Evolutionary conservation across 352 stramenopile species (phyloP).

Genomic region (Globisporangium lucens): DNA sequence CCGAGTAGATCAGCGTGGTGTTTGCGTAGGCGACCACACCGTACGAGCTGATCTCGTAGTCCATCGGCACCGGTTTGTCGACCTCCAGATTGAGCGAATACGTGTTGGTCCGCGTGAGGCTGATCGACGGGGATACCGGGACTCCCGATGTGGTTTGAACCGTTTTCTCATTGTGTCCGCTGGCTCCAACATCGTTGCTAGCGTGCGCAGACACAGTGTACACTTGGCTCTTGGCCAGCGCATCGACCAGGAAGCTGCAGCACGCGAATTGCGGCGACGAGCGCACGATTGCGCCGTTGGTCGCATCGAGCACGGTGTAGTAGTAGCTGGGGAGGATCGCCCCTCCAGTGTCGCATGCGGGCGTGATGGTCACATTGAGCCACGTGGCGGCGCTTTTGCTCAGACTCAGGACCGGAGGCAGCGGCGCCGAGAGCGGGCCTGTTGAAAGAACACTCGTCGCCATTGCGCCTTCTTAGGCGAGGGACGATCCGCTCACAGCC

Average conservation of each 20-base stretch:
- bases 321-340: slow-evolving; percentile 28
- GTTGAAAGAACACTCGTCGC: slow-evolving; percentile 27
- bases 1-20: slow-evolving; percentile 6
- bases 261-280: slow-evolving; percentile 35
- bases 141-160: slow-evolving; percentile 36
- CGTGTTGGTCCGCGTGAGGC: slow-evolving; percentile 31
- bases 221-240: slow-evolving; percentile 18
- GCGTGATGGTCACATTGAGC: slow-evolving; percentile 34
- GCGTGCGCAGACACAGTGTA: slow-evolving; percentile 32
- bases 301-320: slow-evolving; percentile 24
- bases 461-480: slow-evolving; percentile 30
- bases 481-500: slow-evolving; percentile 32
- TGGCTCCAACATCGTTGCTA: slow-evolving; percentile 27
- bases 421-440: slow-evolving; percentile 24
- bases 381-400: slow-evolving; percentile 18
- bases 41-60: slow-evolving; percentile 41
- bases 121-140: slow-evolving; percentile 19
- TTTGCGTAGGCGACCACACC: slow-evolving; percentile 19
- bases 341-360: slow-evolving; percentile 42
- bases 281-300: slow-evolving; percentile 1
- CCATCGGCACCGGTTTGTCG: not conserved
- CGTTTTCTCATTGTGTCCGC: slow-evolving; percentile 13
- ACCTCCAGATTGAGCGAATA: slow-evolving; percentile 37
- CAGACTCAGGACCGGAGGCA: slow-evolving; percentile 24
- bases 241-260: slow-evolving; percentile 34